Evolutionary conservation across 352 stramenopile species (phyloP), one percentile per base, ranked within the genome.

Genomic region (Pythium aquatile): DNA sequence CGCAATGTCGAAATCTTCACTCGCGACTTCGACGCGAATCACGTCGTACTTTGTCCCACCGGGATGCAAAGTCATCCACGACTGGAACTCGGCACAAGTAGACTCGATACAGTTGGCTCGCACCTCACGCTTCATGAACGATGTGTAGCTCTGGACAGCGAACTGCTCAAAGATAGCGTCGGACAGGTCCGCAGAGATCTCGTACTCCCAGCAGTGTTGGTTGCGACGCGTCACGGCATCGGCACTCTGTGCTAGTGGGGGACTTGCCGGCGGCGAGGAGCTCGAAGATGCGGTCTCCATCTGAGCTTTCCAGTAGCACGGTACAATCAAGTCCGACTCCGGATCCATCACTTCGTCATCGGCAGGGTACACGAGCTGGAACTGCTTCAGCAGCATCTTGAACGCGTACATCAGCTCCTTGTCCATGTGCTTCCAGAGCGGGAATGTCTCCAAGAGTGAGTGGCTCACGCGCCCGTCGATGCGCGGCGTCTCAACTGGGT

Each of bases 121-220:
- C 4, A 60, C 44, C 5, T 17, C 55, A 4, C 65, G 51, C 33
- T 58, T 28, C 11, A 75, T 37, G 16, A 73, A 39, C 1, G 63
- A 53, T 1, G 55, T 72, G 46, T 70, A 69, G 17, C 59, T 75
- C 35, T 66, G 33, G 14, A 77, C 70, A 1, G 63, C 70, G 32
- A 77, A 61, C 17, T 78, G 68, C 32, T 75, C 68, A 35, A 73
- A 78, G 0, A 78, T 33, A 14, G 66, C 70, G 29, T 75, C 61
- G 1, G 71, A 60, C 5, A 75, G 60, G 9, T 68, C 63, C 3
- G 57, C 33, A 5, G 65, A 47, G 8, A 78, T 46, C 4, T 65
- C 66, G 24, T 75, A 78, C 26, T 78, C 67, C 68, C 71, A 78
- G 32, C 32, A 35, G 32, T 35, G 32, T 4, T 11, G 39, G 11